Evolutionary conservation across 2,329 filamentous ascomycete species (phyloP).

Genomic region (Microthyrium microscopicum): DNA sequence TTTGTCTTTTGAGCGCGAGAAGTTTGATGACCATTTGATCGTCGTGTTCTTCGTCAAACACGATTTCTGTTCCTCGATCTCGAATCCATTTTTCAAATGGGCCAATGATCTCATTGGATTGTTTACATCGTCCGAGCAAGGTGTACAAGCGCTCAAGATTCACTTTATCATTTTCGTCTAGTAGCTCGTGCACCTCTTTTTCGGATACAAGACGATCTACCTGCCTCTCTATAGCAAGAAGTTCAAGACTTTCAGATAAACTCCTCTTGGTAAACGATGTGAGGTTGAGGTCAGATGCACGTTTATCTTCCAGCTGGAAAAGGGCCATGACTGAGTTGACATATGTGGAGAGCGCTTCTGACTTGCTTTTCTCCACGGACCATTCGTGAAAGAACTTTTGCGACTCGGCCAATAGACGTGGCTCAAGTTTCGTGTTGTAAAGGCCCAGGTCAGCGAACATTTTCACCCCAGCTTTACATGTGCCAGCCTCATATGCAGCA

Average conservation of each 20-base stretch:
- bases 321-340: too few relatives aligned
- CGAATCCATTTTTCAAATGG: conserved; percentile 71
- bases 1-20: conserved; percentile 59
- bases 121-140: conserved; percentile 53
- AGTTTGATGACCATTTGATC: conserved; percentile 77
- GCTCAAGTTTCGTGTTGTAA: conserved; percentile 68
- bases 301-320: too few relatives aligned
- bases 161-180: conserved; percentile 51
- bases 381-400: conserved; percentile 52
- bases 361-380: conserved; percentile 46
- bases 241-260: too few relatives aligned
- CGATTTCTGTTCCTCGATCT: conserved; percentile 55
- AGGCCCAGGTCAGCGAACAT: conserved; percentile 76
- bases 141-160: conserved; percentile 64
- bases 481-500: conserved; percentile 20
- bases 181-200: conserved; percentile 63
- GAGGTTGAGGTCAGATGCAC: conserved; percentile 39
- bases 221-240: too few relatives aligned
- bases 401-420: conserved; percentile 51
- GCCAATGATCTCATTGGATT: conserved; percentile 51
- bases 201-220: too few relatives aligned
- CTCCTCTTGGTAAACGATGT: too few relatives aligned
- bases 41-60: conserved; percentile 61
- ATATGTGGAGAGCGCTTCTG: conserved; percentile 42
- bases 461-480: conserved; percentile 43